A percentile compares a stretch with the other conserved stretches of the same genome.
These are phyloP conservation scores for Rosa hybrid DNA, from an alignment of 331 rosid species.

Conservation along the genomic window DNA sequence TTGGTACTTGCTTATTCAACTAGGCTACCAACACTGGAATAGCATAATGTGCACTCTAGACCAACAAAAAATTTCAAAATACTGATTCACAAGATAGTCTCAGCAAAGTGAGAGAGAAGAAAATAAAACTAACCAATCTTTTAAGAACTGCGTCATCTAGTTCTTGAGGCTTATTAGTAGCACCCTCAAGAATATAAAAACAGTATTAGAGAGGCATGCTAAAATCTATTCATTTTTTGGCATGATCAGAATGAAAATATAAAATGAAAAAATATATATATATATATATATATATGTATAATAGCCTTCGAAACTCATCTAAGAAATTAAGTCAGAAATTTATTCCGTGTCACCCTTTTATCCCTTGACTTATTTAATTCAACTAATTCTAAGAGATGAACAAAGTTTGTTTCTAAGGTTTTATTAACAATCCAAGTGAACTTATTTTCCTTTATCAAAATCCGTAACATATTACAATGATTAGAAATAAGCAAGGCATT, in stretches of 20 bases:
- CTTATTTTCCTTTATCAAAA: slow-evolving; percentile 3
- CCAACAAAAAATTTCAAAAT: neutral
- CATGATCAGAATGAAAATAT: neutral
- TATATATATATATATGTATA: neutral
- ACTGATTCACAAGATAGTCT: neutral
- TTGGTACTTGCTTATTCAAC: neutral
- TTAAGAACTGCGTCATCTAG: slow-evolving; percentile 96
- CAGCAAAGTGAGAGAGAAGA: neutral
- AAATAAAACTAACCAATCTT: slow-evolving; percentile 69
- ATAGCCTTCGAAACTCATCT: neutral
- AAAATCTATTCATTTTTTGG: neutral
- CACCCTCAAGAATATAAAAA: slow-evolving; percentile 56
- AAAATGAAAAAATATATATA: neutral
- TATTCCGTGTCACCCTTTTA: neutral
- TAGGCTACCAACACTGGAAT: neutral
- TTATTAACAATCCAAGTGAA: neutral
- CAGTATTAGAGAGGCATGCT: neutral
- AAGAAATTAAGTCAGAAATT: neutral
- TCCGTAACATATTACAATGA: neutral
- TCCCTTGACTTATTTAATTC: neutral
- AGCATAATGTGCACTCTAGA: neutral
- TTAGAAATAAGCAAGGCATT: neutral
- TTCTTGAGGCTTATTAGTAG: slow-evolving; percentile 97
- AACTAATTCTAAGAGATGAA: neutral
- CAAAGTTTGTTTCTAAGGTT: neutral